Evolutionary conservation across 768 basidiomycete species (phyloP), one percentile per base, ranked within the genome.

Genomic region (Trametopsis cervina): DNA sequence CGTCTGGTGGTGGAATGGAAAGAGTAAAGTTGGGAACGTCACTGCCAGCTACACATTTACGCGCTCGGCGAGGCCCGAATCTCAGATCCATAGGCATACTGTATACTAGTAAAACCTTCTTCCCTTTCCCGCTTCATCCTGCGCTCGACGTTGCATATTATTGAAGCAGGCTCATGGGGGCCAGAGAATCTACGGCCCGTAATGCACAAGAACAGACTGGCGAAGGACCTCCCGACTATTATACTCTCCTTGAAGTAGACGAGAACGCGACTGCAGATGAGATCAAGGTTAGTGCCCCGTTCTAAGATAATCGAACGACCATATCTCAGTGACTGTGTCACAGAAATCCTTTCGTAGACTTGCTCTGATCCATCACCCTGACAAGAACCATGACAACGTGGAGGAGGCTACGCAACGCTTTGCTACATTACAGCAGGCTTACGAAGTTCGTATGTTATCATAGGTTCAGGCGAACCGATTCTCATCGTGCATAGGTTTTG

Each of bases 361-460:
- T 12, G 93, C 93, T 7, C 75, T 95, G 35, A 69, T 89, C 33
- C 83, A 89, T 65, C 87, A 92, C 61, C 89, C 89, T 2, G 89
- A 92, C 63, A 89, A 97, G 68, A 97, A 97, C 59, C 71, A 76
- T 40, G 73, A 82, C 52, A 83, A 95, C 57, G 64, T 87, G 3
- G 90, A 95, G 54, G 89, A 80, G 29, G 82, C 96, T 0, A 98
- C 92, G 0, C 72, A 85, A 56, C 77, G 85, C 11, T 99, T 98
- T 61, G 85, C 94, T 1, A 68, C 77, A 15, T 67, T 99, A 6
- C 96, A 98, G 58, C 89, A 95, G 59, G 96, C 96, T 3, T 98
- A 98, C 59, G 96, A 98, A 75, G 93, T 88, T 54, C 43, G 76
- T 61, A 33, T 7, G 9, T 33, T 15, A 7, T 23, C n/a, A 22